These are phyloP conservation scores for Chaetoscypha palmicola DNA, from an alignment of 2,329 filamentous ascomycete species.

Conservation along the genomic window DNA sequence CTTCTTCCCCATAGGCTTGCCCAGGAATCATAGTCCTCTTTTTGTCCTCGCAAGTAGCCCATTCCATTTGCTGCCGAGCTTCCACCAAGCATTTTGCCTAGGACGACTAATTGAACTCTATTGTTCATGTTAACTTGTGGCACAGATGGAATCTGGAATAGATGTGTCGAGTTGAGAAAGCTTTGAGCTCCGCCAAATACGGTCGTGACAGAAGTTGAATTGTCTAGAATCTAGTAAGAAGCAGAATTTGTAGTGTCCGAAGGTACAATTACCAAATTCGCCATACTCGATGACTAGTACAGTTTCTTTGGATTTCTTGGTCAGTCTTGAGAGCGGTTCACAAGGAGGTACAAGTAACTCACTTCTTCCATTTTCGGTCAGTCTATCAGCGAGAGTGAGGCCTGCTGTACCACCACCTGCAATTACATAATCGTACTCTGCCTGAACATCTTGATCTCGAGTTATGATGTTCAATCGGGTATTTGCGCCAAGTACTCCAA, in stretches of 20 bases:
- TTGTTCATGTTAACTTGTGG: not conserved
- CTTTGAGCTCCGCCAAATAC: not conserved
- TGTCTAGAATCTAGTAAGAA: not conserved
- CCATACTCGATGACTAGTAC: constrained; percentile 8
- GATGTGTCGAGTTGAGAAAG: not conserved
- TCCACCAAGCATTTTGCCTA: constrained; percentile 4
- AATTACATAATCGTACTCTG: constrained; percentile 4
- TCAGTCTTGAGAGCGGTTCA: not conserved
- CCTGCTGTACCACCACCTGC: constrained; percentile 1
- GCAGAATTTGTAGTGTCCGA: not conserved
- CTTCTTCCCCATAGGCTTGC: not conserved
- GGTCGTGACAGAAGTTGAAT: not conserved
- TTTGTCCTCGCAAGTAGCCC: not conserved
- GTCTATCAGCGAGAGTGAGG: constrained; percentile 1
- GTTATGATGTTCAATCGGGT: too few species aligned
- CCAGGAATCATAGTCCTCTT: constrained; percentile 6
- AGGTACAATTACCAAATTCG: not conserved
- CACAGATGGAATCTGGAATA: not conserved
- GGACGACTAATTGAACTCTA: not conserved
- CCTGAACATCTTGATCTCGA: not conserved
- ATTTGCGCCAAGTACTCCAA: too few species aligned
- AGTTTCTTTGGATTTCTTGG: not conserved
- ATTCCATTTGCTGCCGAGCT: constrained; percentile 3
- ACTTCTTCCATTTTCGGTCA: constrained; percentile 3
- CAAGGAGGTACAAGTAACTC: not conserved